Conservation (phyloP, 768 basidiomycete species). For the Amanita polypyramis region DNA sequence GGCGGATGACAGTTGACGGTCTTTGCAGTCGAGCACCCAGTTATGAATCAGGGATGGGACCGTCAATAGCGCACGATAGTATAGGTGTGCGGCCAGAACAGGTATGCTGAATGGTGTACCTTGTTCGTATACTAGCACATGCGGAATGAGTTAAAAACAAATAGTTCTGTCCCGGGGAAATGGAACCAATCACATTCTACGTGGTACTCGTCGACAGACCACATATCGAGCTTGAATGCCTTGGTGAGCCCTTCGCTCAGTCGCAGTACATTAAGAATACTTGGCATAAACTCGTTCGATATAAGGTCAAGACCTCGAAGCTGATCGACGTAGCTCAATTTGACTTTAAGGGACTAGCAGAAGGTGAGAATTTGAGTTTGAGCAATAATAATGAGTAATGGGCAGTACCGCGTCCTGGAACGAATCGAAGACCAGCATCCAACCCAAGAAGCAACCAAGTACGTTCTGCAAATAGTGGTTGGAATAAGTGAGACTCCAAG, state of each 20-base stretch:
- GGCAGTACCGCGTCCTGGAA: conserved; percentile 72
- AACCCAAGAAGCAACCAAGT: conserved; percentile 68
- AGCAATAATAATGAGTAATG: no score
- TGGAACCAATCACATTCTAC: conserved; percentile 46
- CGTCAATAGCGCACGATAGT: conserved; percentile 75
- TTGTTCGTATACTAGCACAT: conserved; percentile 45
- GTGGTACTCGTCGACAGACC: conserved; percentile 79
- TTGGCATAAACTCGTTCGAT: conserved; percentile 55
- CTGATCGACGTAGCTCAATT: conserved; percentile 79
- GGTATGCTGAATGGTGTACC: conserved; percentile 40
- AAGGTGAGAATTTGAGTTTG: conserved; percentile 3
- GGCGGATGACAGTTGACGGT: conserved; percentile 73
- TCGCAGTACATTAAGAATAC: conserved; percentile 53
- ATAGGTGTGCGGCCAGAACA: conserved; percentile 77
- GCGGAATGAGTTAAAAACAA: conserved; percentile 1
- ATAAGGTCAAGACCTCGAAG: conserved; percentile 65
- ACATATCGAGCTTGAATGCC: conserved; percentile 72
- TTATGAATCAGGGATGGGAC: conserved; percentile 78
- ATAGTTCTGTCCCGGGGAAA: background rate
- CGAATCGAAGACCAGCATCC: conserved; percentile 84
- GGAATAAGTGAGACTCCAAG: background rate
- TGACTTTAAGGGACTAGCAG: conserved; percentile 78
- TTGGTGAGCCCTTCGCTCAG: conserved; percentile 57
- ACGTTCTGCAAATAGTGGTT: conserved; percentile 24
- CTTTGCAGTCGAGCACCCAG: conserved; percentile 84